Percentiles rank a stretch among this genome's conserved stretches.
These are phyloP conservation scores for Exophiala sideris DNA, from an alignment of 2,329 filamentous ascomycete genomes.

Conservation along the genomic window DNA sequence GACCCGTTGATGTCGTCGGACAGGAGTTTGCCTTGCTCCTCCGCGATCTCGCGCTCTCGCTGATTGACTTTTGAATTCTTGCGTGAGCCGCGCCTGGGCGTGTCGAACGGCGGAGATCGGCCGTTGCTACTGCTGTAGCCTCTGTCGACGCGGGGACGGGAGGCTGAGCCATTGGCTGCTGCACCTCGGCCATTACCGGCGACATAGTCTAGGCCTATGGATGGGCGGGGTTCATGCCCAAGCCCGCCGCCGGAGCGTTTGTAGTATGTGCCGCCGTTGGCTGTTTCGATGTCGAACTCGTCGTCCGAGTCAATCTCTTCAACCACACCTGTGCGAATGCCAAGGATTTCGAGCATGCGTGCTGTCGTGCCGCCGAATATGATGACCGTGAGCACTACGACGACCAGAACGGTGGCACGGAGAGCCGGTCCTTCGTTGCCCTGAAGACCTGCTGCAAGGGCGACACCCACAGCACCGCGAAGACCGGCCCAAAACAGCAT, in stretches of 20 bases:
- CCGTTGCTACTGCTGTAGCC: slow-evolving; percentile 60
- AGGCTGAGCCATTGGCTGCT: slow-evolving; percentile 29
- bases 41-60: slow-evolving; percentile 44
- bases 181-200: slow-evolving; percentile 36
- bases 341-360: slow-evolving; percentile 93
- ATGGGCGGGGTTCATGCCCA: slow-evolving; percentile 69
- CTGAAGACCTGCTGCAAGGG: slow-evolving; percentile 80
- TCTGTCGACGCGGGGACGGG: slow-evolving; percentile 23
- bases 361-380: slow-evolving; percentile 98
- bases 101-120: slow-evolving; percentile 45
- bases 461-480: slow-evolving; percentile 91
- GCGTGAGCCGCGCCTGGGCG: slow-evolving; percentile 36
- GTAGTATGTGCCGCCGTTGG: slow-evolving; percentile 69
- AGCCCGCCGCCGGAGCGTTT: slow-evolving; percentile 75
- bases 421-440: slow-evolving; percentile 79
- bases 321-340: slow-evolving; percentile 93
- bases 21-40: slow-evolving; percentile 50
- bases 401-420: slow-evolving; percentile 91
- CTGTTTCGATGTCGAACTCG: slow-evolving; percentile 91
- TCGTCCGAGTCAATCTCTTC: slow-evolving; percentile 98
- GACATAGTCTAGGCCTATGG: slow-evolving; percentile 54
- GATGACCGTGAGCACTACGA: slow-evolving; percentile 95
- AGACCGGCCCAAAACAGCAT: slow-evolving; percentile 99
- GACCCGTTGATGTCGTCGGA: slow-evolving; percentile 39
- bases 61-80: slow-evolving; percentile 50